phyloP scores from a whole-genome alignment of 306 rosid species.

The Heteromeles arbutifolia region DNA sequence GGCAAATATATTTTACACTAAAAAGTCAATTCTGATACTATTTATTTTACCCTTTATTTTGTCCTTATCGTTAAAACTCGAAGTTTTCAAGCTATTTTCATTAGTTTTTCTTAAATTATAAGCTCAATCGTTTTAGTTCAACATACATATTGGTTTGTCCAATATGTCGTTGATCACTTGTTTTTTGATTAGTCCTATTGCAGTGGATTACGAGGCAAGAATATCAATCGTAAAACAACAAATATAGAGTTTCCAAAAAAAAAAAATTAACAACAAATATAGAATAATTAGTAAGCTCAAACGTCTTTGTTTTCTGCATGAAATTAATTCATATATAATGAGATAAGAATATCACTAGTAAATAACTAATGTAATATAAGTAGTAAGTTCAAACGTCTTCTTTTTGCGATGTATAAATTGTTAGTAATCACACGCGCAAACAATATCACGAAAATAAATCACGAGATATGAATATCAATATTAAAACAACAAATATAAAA shows the following conservation, averaged over 20 bases:
- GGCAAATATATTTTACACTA: no score
- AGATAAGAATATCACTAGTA: neutral
- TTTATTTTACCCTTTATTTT: no score
- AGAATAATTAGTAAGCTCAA: no score
- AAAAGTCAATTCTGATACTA: no score
- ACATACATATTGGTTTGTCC: neutral
- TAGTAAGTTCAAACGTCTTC: neutral
- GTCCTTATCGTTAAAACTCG: no score
- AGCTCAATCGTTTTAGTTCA: neutral
- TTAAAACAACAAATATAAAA: neutral
- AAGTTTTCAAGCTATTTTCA: no score
- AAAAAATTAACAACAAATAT: neutral
- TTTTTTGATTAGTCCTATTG: neutral
- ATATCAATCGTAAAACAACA: neutral
- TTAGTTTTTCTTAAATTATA: no score
- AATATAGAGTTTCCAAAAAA: no score
- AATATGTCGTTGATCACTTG: neutral
- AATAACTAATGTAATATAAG: neutral
- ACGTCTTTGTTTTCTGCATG: neutral
- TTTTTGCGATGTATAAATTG: neutral
- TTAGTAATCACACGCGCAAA: no score
- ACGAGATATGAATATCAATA: neutral
- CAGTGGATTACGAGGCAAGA: neutral
- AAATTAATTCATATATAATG: neutral
- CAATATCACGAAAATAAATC: no score